Evolutionary conservation across 768 basidiomycete genomes (phyloP), one percentile per base, ranked within the genome.

Genomic region (Boletus tylopilopsis): DNA sequence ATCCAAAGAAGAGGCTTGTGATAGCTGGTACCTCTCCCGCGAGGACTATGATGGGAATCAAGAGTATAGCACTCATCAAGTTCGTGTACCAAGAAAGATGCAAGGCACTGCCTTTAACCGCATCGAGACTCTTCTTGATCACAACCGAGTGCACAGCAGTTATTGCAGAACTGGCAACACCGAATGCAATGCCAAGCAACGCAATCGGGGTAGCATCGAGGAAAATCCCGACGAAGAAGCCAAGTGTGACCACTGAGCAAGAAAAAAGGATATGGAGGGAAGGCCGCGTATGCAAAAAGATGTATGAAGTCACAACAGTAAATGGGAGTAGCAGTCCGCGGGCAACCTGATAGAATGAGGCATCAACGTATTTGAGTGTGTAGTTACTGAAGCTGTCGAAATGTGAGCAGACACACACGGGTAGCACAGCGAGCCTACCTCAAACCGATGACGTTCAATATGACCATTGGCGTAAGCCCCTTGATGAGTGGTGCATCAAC

Each of bases 311-410:
- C 61, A 75, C 73, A 59, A 96, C 92, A 16, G 95, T 98, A 75
- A 93, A 88, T 0, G 95, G 94, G 21, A 98, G 82, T 24, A 98
- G 82, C 52, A 98, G 78, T 10, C 94, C 94, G 15, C 94, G 86
- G 0, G 94, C 94, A 54, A 98, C 87, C 73, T 95, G 94, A 68
- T 95, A 94, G 70, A 95, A 93, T 0, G 92, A 94, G 12, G 91
- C 90, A 49, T 94, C 93, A 58, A 96, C 94, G 61, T 88, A 91
- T 82, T 93, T 90, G 50, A 94, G 78, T 34, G 88, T 92, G 64
- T 84, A 93, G 66, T 94, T 94, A 69, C 89, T 90, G 63, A 90
- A 86, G 61, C 89, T 91, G 64, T 25, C n/a, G 11, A 27, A 19
- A 38, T 19, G 12, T 53, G 27, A 56, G 32, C 32, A n/a, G 23